Base-by-base conservation (phyloP, 768 basidiomycete species). In the Tremella yokohamensis region DNA sequence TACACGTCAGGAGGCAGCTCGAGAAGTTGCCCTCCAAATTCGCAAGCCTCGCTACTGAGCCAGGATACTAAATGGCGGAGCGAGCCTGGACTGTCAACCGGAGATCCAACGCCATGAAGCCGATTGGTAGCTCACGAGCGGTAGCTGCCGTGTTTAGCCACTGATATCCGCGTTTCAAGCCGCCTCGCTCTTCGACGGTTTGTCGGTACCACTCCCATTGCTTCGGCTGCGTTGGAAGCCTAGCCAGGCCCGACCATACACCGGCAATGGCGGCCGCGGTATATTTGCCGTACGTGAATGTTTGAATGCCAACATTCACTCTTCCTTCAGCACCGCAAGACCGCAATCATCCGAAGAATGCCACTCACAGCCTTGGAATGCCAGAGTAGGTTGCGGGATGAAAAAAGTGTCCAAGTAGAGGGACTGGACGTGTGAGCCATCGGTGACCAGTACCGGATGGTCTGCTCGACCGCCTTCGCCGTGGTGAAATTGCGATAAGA, bases 311-410 rank as follows among this genome's bases (percentile, higher is more conserved):
- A 12, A 58, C 61, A 29, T 58, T 62, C 16, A 50, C 61, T 18
- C 44, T 24, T 3, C 15, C 4, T 45, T 29, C n/a, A 16, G 19
- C 19, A 8, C 16, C n/a, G n/a, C n/a, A n/a, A n/a, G n/a, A n/a
- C n/a, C n/a, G n/a, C n/a, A n/a, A n/a, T n/a, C n/a, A n/a, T 13
- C n/a, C 13, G 19, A 19, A 16, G 38, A 8, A 13, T 15, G 25
- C 34, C 13, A 62, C 61, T 62, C 26, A 62, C 61, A 54, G 11
- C 61, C 57, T 56, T 62, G 61, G 20, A 62, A 62, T 40, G 61
- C 61, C 29, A 62, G 44, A 13, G 61, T 62, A 15, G 61, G 61
- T 24, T 62, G 61, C 39, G 58, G 52, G 34, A 62, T 62, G 39
- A 58, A 62, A 52, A 62, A 62, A 8, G 49, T 51, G 44, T 62